A percentile compares a stretch with the other conserved stretches of the same genome.
Conservation (phyloP, 1,284 basidiomycete genomes). For the Xanthoconium separans region DNA sequence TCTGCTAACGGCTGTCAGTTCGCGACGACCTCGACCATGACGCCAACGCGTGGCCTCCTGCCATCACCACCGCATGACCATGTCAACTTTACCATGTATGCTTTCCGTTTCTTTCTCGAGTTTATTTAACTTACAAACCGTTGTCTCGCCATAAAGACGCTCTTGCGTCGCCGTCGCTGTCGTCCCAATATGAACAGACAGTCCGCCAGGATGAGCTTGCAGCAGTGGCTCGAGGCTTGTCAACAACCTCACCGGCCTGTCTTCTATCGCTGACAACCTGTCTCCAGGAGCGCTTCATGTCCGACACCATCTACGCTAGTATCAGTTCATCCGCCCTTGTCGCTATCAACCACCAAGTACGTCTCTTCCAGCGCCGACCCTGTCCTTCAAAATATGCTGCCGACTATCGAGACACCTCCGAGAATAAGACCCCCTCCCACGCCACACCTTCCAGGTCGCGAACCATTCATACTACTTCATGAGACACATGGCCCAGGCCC, state of each 20-base stretch:
- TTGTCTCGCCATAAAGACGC: no score
- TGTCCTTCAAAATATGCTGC: slow-evolving; percentile 81
- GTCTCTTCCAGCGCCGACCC: slow-evolving; percentile 79
- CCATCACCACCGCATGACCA: no score
- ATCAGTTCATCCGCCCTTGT: slow-evolving; percentile 73
- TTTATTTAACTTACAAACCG: no score
- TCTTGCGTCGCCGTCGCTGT: not conserved
- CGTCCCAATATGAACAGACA: slow-evolving; percentile 34
- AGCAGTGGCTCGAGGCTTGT: slow-evolving; percentile 69
- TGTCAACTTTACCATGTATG: no score
- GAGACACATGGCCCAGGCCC: slow-evolving; percentile 91
- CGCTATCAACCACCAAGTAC: slow-evolving; percentile 85
- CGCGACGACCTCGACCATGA: no score
- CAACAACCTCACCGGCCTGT: slow-evolving; percentile 61
- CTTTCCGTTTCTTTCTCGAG: no score
- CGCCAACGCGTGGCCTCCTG: no score
- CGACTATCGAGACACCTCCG: slow-evolving; percentile 65
- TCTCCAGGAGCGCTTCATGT: slow-evolving; percentile 83
- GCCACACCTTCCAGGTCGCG: slow-evolving; percentile 88
- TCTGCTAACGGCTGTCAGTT: no score
- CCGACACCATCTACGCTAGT: slow-evolving; percentile 79
- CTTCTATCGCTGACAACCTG: slow-evolving; percentile 73
- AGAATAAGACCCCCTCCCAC: slow-evolving; percentile 56
- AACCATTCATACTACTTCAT: slow-evolving; percentile 97
- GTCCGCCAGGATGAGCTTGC: slow-evolving; percentile 44